A percentile compares a stretch with the other conserved stretches of the same genome.
Conservation (phyloP, 2,329 filamentous ascomycete species). For the Aaosphaeria arxii region DNA sequence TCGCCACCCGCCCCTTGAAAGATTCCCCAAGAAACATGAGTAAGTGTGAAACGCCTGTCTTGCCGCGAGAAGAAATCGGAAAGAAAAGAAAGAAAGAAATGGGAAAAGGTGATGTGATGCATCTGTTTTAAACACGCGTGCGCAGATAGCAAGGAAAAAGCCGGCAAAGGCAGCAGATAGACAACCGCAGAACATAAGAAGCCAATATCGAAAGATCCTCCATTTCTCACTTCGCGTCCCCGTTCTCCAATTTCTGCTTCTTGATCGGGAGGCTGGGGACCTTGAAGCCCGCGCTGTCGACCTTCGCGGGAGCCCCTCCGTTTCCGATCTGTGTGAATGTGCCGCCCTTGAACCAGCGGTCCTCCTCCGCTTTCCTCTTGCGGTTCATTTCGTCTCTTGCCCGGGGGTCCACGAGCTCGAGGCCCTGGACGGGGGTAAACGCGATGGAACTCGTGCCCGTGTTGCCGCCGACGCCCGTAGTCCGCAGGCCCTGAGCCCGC, state of each 20-base stretch:
- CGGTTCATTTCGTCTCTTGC: constrained; percentile 80
- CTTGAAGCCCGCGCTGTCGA: constrained; percentile 69
- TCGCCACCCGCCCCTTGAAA: no score
- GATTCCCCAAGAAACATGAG: no score
- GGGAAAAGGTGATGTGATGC: not conserved
- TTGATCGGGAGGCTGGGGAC: constrained; percentile 77
- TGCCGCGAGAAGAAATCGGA: not conserved
- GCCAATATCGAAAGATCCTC: not conserved
- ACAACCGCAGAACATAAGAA: not conserved
- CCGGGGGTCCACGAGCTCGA: constrained; percentile 94
- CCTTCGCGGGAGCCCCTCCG: constrained; percentile 34
- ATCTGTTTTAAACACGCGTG: not conserved
- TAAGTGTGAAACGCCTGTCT: no score
- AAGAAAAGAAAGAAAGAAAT: not conserved
- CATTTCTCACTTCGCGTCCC: not conserved
- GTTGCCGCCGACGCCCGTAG: constrained; percentile 70
- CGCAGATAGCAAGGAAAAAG: not conserved
- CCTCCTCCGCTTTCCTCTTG: constrained; percentile 91
- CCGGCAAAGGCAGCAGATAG: not conserved
- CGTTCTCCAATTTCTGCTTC: constrained; percentile 43
- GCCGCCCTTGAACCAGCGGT: constrained; percentile 96
- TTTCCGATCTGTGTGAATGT: constrained; percentile 83
- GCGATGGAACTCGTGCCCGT: constrained; percentile 80
- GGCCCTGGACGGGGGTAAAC: constrained; percentile 90
- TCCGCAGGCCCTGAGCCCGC: constrained; percentile 73